Base-by-base conservation (phyloP, 805 yeast species). In the Nakazawaea holstii region DNA sequence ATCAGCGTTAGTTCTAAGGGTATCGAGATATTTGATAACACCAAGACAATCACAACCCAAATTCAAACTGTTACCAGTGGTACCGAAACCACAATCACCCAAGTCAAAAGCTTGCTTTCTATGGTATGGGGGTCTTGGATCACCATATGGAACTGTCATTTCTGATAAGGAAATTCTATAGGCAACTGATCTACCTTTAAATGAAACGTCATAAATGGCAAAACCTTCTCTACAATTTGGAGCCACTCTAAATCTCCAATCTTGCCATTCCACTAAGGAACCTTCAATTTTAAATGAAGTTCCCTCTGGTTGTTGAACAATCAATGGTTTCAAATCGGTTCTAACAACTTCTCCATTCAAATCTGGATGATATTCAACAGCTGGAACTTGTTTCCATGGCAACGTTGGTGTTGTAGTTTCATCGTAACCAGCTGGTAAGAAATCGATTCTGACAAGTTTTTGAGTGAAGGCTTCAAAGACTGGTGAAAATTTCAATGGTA, bases 81-180 rank as follows among this genome's bases (percentile, higher is more conserved):
- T 77, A 66, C 94, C 94, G 53, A 85, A 85, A 24, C 95, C 94
- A 70, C 84, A 79, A 66, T 87, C 94, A 64, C 94, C 94, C 60
- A 86, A 74, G 66, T 86, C 94, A 55, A 86, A 86, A 32, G 94
- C 94, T 70, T 84, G 91, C 70, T 87, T 86, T 75, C 92, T 79
- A 68, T 84, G 90, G 70, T 74, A 83, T 54, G 94, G 94, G 39
- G 82, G 81, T 67, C 91, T 76, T 59, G 91, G 89, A 64, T 86
- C 92, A 64, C 88, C 90, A 60, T 87, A 86, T 31, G 94, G 94
- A 52, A 87, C 95, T 35, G 92, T 85, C 95, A 87, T 86, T 67
- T 86, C 95, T 45, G 86, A 79, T 55, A 85, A 66, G 3, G 90
- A 74, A 42, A 84, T 65, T 70, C 94, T 76, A 74, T 86, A 85